phyloP scores from a whole-genome alignment of 257 asterid genomes.

The Coffea canephora region DNA sequence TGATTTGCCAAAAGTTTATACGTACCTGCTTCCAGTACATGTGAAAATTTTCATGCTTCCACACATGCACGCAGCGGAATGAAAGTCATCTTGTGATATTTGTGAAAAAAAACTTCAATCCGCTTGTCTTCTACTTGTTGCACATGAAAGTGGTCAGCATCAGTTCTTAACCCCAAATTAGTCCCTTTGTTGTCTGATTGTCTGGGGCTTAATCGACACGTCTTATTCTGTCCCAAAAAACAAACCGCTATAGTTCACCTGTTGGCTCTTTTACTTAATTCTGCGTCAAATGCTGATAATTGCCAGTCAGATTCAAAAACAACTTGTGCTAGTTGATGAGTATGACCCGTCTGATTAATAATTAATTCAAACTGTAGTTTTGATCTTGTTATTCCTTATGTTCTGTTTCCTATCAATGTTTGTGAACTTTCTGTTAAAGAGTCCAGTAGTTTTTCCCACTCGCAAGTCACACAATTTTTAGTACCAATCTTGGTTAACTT shows the following conservation, averaged over 20 bases:
- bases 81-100: background rate
- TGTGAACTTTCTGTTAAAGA: background rate
- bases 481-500: background rate
- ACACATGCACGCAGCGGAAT: background rate
- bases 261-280: slow-evolving; percentile 31
- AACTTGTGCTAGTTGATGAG: slow-evolving; percentile 39
- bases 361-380: background rate
- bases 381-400: background rate
- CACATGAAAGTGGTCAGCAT: slow-evolving; percentile 6
- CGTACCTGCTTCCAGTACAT: background rate
- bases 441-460: background rate
- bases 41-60: background rate
- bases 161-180: slow-evolving; percentile 9
- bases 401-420: background rate
- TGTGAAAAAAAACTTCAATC: background rate
- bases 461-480: background rate
- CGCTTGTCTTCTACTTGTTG: slow-evolving; percentile 9
- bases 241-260: slow-evolving; percentile 25
- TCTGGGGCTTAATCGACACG: slow-evolving; percentile 27
- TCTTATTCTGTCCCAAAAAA: slow-evolving; percentile 38
- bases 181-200: slow-evolving; percentile 18
- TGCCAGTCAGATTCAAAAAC: slow-evolving; percentile 21
- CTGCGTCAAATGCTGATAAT: slow-evolving; percentile 20
- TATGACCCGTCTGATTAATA: slow-evolving; percentile 23
- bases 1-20: background rate